Percentiles rank a stretch among this genome's conserved stretches.
phyloP scores from a whole-genome alignment of 2,329 filamentous ascomycete species.

The Mycosphaerella arachidis region DNA sequence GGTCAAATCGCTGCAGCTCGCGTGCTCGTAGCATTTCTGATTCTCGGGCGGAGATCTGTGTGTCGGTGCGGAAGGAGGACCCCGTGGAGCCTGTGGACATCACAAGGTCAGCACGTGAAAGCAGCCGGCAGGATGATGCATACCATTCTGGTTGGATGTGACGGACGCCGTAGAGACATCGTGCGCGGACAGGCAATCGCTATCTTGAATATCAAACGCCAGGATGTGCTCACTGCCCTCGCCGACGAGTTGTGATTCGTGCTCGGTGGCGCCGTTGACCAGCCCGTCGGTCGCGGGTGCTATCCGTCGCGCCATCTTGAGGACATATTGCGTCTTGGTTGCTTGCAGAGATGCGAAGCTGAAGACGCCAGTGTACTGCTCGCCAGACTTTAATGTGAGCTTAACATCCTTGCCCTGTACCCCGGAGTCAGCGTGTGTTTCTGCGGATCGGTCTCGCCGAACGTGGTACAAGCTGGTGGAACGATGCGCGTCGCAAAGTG shows the following conservation, averaged over 20 bases:
- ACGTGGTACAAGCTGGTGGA: not conserved
- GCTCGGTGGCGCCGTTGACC: constrained; percentile 43
- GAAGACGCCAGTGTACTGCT: constrained; percentile 58
- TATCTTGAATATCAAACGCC: constrained; percentile 59
- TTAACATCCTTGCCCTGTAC: constrained; percentile 52
- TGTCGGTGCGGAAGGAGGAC: constrained; percentile 75
- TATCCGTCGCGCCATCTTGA: constrained; percentile 62
- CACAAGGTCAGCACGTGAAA: constrained; percentile 13
- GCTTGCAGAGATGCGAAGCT: constrained; percentile 52
- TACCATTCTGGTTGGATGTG: constrained; percentile 56
- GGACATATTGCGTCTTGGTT: constrained; percentile 50
- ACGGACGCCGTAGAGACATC: constrained; percentile 52
- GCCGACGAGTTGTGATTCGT: constrained; percentile 43
- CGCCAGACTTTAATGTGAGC: constrained; percentile 57
- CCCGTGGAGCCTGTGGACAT: constrained; percentile 54
- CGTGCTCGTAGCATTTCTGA: constrained; percentile 59
- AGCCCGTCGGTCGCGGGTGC: constrained; percentile 38
- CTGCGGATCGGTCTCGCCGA: not conserved
- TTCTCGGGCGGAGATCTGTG: constrained; percentile 75
- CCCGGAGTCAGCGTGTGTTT: constrained; percentile 3
- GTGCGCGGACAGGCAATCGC: constrained; percentile 52
- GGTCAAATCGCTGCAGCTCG: constrained; percentile 75
- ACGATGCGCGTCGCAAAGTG: constrained; percentile 34
- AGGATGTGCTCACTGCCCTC: constrained; percentile 49
- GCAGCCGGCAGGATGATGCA: constrained; percentile 11